Evolutionary conservation across 1,284 basidiomycete species (phyloP), one percentile per base, ranked within the genome.

Genomic region (Calocybe gambosa): DNA sequence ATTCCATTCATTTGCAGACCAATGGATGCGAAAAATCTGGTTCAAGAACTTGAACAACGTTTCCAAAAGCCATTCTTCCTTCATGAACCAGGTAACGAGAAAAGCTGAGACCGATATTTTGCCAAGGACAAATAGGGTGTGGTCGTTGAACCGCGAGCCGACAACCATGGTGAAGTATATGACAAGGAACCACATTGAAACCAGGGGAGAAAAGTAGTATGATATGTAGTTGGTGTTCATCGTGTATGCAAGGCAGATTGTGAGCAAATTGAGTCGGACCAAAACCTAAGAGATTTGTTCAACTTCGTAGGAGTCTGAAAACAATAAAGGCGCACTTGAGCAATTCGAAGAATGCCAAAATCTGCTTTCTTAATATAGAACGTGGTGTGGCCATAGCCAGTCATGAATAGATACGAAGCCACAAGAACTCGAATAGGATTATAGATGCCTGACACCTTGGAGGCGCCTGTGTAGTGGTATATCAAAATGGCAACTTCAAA

Each of bases 191-290:
- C 88, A 89, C 72, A 78, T 74, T 15, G 85, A 84, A 19, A 90
- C 87, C 54, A 92, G 70, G 6, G 88, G 88, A 2, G 89, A 77
- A 61, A 93, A 92, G 65, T 93, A 92, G 65, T 93, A 92, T 45
- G 81, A 89, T 51, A 90, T 78, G 63, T 93, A 95, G 66, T 91
- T 77, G 50, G 89, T 92, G 68, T 93, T 82, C 90, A 94, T 93
- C 42, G 81, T 78, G 67, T 93, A 94, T 5, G 86, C 85, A 35
- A 94, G 73, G 12, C 84, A 69, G 41, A 93, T 67, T 0, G 91
- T 91, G 39, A 93, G 73, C 35, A 93, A 65, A 65, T 94, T 94
- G 48, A 93, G 69, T 6, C 92, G 81, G 46, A 93, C 74, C 55
- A 94, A 66, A 40, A 89, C 82, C 78, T 89, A 65, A 7, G 38